Evolutionary conservation across 192 early-diverging fungal species (phyloP), one percentile per base, ranked within the genome.

Genomic region (Podila horticola): DNA sequence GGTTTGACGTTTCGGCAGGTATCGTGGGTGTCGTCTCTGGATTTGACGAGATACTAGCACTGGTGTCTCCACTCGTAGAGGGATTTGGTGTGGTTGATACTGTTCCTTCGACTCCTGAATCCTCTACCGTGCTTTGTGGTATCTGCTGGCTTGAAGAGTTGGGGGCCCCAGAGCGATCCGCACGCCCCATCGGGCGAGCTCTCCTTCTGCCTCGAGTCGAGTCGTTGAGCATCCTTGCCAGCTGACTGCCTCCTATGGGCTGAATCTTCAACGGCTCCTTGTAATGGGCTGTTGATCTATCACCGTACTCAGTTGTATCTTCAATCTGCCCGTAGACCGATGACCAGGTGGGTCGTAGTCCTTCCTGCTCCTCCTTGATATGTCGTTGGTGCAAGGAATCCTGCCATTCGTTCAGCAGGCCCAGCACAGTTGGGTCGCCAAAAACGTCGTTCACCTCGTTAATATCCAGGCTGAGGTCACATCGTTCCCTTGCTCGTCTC

Each of bases 321-420:
- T 68, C 77, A 2, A 58, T 66, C 30, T 67, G 62, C 1, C 77
- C 77, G 38, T 60, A 81, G 15, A 69, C 45, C 7, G 77, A 73
- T 2, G 66, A 45, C 77, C 77, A 81, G 1, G 71, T 73, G 11
- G 77, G 77, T 9, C 77, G 77, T 51, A 81, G 22, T 28, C 26
- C 5, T 30, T 55, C 8, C 30, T 67, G 64, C 34, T 29, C 29
- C 8, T 9, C 15, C 15, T 68, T 38, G 8, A 52, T 51, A 31
- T 26, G 34, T 10, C 29, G 13, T 9, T 36, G 5, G 12, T 67
- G 57, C 38, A 66, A 45, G n/a, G 29, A 5, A 30, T 65, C 29
- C 15, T 73, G 30, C 77, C 77, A 81, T n/a, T 72, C 77, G n/a
- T 65, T 49, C 17, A 81, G 26, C 3, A 81, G 62, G 26, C 71